Conservation (phyloP, 768 basidiomycete genomes). For the Amanita subjunquillea region DNA sequence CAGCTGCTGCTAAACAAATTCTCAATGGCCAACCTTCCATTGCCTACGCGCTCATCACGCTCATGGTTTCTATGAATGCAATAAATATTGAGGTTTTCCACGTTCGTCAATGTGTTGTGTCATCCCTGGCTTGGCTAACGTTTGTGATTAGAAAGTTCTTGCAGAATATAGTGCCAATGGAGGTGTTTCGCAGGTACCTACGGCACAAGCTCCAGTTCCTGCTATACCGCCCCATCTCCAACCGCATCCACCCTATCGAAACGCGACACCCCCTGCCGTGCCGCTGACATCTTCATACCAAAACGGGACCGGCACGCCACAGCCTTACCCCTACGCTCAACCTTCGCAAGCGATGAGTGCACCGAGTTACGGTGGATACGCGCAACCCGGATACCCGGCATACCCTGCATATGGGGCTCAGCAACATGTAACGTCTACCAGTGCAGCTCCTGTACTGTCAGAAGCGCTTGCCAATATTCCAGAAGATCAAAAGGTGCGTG, state of each 20-base stretch:
- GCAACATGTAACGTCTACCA: constrained; percentile 12
- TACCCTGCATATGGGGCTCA: constrained; percentile 15
- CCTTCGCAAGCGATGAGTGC: neutral
- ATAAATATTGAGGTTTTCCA: constrained; percentile 70
- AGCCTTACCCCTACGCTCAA: constrained; percentile 15
- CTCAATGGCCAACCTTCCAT: constrained; percentile 68
- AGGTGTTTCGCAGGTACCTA: constrained; percentile 16
- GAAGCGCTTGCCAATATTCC: constrained; percentile 50
- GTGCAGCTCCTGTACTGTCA: constrained; percentile 24
- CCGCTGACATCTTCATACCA: constrained; percentile 10
- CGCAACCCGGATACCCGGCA: constrained; percentile 11
- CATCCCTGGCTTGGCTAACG: constrained; percentile 4
- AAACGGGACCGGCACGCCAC: constrained; percentile 6
- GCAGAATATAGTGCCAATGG: constrained; percentile 34
- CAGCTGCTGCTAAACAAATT: constrained; percentile 56
- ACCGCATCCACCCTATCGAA: constrained; percentile 17
- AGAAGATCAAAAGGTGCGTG: constrained; percentile 55
- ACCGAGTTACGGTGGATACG: constrained; percentile 1
- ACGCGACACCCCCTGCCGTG: constrained; percentile 21
- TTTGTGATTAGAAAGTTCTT: constrained; percentile 42
- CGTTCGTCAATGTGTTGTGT: constrained; percentile 23
- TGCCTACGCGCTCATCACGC: constrained; percentile 63
- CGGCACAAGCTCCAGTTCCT: constrained; percentile 23
- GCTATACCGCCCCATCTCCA: constrained; percentile 41
- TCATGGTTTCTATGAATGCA: constrained; percentile 72